These are phyloP conservation scores for Francoa sonchifolia DNA, from an alignment of 441 rosid species.

Conservation along the genomic window DNA sequence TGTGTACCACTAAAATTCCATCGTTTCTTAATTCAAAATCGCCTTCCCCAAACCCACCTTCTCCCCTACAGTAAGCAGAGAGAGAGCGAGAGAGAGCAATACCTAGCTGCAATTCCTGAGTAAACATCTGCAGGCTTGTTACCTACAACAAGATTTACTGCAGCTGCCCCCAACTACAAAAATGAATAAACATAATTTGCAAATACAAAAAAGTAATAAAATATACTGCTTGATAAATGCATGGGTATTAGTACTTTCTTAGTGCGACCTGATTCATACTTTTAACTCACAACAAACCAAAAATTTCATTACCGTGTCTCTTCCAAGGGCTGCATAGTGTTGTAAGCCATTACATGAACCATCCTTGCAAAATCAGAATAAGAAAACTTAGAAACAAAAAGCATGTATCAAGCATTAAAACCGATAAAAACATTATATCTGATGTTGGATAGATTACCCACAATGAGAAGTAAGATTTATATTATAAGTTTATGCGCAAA, in stretches of 20 bases:
- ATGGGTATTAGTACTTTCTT: no score
- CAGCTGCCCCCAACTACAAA: conserved; percentile 84
- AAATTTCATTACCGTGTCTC: conserved; percentile 63
- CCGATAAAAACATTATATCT: conserved; percentile 6
- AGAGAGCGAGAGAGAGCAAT: not conserved
- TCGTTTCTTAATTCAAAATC: no score
- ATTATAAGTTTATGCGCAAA: no score
- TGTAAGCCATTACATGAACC: conserved; percentile 99
- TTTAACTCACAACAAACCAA: conserved; percentile 4
- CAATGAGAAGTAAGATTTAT: no score
- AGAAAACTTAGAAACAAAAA: conserved; percentile 6
- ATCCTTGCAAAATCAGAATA: conserved; percentile 43
- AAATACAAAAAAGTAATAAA: not conserved
- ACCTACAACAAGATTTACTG: conserved; percentile 85
- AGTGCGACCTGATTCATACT: no score
- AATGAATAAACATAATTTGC: not conserved
- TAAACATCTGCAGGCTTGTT: conserved; percentile 93
- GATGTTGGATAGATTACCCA: no score
- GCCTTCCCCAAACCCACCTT: no score
- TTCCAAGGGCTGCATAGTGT: conserved; percentile 98
- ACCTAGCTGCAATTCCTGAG: conserved; percentile 91
- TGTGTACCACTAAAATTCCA: no score
- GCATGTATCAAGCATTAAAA: conserved; percentile 5
- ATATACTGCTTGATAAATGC: not conserved
- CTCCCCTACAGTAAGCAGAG: not conserved